These are phyloP conservation scores for Quambalaria eucalypti DNA, from an alignment of 1,284 basidiomycete genomes.

Conservation along the genomic window DNA sequence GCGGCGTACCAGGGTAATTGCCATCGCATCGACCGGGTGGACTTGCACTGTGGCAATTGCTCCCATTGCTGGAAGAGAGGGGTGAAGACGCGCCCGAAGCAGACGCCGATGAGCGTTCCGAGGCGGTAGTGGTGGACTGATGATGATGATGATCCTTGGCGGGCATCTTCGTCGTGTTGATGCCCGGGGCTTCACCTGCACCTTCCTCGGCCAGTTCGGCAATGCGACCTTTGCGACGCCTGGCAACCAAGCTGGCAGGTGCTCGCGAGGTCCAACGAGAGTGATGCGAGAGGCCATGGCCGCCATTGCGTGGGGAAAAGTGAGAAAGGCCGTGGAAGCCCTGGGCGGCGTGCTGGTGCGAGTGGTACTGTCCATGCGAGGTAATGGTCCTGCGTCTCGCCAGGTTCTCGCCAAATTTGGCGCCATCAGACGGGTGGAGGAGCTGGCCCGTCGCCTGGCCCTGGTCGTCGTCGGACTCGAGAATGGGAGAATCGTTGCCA, in stretches of 20 bases:
- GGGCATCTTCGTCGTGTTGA: constrained; percentile 23
- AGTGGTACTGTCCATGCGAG: neutral
- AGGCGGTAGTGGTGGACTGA: neutral
- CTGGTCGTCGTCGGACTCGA: constrained; percentile 2
- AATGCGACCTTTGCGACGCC: constrained; percentile 32
- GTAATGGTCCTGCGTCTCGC: neutral
- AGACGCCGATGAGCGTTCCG: no score
- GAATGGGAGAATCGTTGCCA: constrained; percentile 2
- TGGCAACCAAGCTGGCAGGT: constrained; percentile 6
- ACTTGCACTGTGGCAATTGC: no score
- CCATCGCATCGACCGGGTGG: neutral
- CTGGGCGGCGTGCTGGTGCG: constrained; percentile 1
- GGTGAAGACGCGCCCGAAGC: no score
- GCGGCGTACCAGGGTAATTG: neutral
- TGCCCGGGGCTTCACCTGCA: constrained; percentile 12
- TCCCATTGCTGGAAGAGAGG: neutral
- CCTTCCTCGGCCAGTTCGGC: constrained; percentile 36
- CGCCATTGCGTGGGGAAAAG: constrained; percentile 11
- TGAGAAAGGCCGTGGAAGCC: constrained; percentile 4
- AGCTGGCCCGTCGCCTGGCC: neutral
- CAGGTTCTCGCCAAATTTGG: neutral
- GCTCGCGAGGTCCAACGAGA: constrained; percentile 4
- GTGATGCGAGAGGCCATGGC: constrained; percentile 10
- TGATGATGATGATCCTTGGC: constrained; percentile 10
- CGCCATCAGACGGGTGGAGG: neutral